These are phyloP conservation scores for Lipomyces sp. DNA, from an alignment of 805 yeast genomes.

Conservation along the genomic window DNA sequence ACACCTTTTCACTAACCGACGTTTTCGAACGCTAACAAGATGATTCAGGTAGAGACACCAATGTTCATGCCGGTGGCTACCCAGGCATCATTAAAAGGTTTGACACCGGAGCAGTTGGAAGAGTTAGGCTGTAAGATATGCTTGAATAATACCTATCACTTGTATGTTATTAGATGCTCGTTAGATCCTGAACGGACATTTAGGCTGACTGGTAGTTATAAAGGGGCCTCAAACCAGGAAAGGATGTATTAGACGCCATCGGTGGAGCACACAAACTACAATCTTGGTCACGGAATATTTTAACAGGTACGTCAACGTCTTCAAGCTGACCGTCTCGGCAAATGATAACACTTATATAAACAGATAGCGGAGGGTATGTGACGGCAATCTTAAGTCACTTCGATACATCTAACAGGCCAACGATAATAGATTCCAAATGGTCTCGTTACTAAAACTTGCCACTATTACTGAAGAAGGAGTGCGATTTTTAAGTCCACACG, in stretches of 20 bases:
- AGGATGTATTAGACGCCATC: slow-evolving; percentile 48
- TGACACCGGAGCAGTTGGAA: slow-evolving; percentile 51
- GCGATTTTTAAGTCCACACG: slow-evolving; percentile 53
- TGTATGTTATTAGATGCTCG: slow-evolving; percentile 31
- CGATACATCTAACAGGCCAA: background rate
- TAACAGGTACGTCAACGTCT: slow-evolving; percentile 41
- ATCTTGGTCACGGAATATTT: slow-evolving; percentile 50
- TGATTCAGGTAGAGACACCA: slow-evolving; percentile 48
- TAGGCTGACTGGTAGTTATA: background rate
- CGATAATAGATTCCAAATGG: slow-evolving; percentile 49
- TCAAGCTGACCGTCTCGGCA: background rate
- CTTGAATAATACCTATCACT: slow-evolving; percentile 52
- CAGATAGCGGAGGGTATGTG: slow-evolving; percentile 49
- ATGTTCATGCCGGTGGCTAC: slow-evolving; percentile 57
- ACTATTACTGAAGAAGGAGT: slow-evolving; percentile 55
- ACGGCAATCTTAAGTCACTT: background rate
- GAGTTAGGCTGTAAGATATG: slow-evolving; percentile 51
- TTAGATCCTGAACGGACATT: background rate
- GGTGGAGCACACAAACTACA: slow-evolving; percentile 54
- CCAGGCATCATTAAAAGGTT: slow-evolving; percentile 53
- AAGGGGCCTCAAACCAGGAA: slow-evolving; percentile 52
- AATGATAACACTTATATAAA: no score
- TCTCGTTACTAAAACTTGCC: slow-evolving; percentile 51
- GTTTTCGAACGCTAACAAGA: background rate
- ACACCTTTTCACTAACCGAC: background rate